Conservation (phyloP, 1,284 basidiomycete species). For the Tylopilus sp. region DNA sequence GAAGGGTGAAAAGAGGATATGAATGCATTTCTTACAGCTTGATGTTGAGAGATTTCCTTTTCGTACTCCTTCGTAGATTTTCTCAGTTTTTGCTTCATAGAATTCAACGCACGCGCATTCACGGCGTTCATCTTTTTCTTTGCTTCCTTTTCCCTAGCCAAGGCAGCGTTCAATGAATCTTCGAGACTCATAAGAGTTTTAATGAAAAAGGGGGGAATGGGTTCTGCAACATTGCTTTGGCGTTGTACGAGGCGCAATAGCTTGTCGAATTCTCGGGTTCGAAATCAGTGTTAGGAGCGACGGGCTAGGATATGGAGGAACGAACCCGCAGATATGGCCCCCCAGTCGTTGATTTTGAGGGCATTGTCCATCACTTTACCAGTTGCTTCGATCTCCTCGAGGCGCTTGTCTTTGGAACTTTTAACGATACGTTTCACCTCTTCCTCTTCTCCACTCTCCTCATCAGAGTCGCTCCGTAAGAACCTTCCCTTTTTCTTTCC, state of each 20-base stretch:
- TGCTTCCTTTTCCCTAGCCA: conserved; percentile 84
- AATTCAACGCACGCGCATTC: conserved; percentile 91
- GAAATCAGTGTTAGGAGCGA: conserved; percentile 6
- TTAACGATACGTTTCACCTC: conserved; percentile 70
- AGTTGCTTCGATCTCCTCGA: conserved; percentile 85
- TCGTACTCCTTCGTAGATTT: conserved; percentile 91
- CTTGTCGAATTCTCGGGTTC: conserved; percentile 86
- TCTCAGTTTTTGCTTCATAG: conserved; percentile 96
- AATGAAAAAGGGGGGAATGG: conserved; percentile 85
- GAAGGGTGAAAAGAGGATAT: background rate
- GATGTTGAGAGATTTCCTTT: conserved; percentile 72
- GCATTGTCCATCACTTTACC: conserved; percentile 93
- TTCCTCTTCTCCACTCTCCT: conserved; percentile 66
- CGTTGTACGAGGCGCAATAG: conserved; percentile 85
- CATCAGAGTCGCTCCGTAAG: conserved; percentile 51
- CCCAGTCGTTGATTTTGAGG: conserved; percentile 96
- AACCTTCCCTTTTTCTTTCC: conserved; percentile 48
- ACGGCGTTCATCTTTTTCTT: conserved; percentile 97
- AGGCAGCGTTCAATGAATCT: conserved; percentile 64
- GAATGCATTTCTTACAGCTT: conserved; percentile 52
- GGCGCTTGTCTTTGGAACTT: conserved; percentile 81
- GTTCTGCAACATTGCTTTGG: conserved; percentile 82
- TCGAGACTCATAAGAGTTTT: conserved; percentile 77
- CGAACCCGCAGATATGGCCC: conserved; percentile 80
- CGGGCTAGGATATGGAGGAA: background rate